phyloP scores from a whole-genome alignment of 192 early-diverging fungal species.

The Rhizophagus prolifer region DNA sequence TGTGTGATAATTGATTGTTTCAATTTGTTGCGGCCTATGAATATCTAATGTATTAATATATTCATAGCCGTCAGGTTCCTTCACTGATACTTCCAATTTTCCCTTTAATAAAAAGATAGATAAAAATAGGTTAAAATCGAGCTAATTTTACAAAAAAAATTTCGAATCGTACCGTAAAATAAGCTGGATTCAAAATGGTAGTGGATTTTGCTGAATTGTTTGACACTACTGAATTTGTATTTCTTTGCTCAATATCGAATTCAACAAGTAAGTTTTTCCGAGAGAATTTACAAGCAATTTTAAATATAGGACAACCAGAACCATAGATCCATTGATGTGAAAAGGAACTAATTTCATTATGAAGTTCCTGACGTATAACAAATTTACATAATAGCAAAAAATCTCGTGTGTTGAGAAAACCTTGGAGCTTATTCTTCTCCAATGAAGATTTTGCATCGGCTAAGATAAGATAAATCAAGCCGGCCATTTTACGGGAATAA shows the following conservation, averaged over 20 bases:
- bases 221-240: slow-evolving; percentile 49
- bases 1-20: slow-evolving; percentile 93
- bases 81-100: slow-evolving; percentile 71
- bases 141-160: neutral
- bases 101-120: slow-evolving; percentile 48
- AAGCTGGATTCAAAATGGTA: neutral
- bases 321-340: slow-evolving; percentile 94
- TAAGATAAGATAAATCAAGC: slow-evolving; percentile 80
- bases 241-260: slow-evolving; percentile 75
- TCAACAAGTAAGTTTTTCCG: slow-evolving; percentile 96
- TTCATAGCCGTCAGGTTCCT: slow-evolving; percentile 80
- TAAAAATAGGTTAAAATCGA: slow-evolving; percentile 11
- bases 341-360: slow-evolving; percentile 62
- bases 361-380: slow-evolving; percentile 77
- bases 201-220: neutral
- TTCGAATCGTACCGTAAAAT: slow-evolving; percentile 15
- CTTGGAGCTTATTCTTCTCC: slow-evolving; percentile 45
- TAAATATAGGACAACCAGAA: slow-evolving; percentile 87
- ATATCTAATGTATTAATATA: slow-evolving; percentile 86
- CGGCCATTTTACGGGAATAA: slow-evolving; percentile 65
- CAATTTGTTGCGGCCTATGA: slow-evolving; percentile 68
- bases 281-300: slow-evolving; percentile 82
- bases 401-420: slow-evolving; percentile 58
- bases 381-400: slow-evolving; percentile 84
- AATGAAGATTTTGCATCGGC: slow-evolving; percentile 71